Percentiles rank a stretch among this genome's conserved stretches.
phyloP scores from a whole-genome alignment of 768 basidiomycete species.

The Omphalotus guepiniiformis region DNA sequence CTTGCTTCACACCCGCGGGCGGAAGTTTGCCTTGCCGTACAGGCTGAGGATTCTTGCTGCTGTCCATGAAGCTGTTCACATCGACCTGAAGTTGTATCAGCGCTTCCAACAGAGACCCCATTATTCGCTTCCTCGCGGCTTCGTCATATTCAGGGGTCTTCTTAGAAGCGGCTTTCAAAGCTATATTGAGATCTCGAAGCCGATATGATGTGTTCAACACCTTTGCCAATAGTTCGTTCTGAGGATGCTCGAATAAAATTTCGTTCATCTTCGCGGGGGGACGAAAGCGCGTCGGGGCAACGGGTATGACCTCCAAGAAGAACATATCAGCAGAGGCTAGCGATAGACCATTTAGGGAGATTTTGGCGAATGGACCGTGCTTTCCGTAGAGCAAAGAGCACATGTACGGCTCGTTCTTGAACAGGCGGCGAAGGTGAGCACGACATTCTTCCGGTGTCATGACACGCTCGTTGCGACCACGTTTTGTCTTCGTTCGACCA shows the following conservation, averaged over 20 bases:
- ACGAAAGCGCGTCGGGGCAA: constrained; percentile 93
- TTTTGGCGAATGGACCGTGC: constrained; percentile 77
- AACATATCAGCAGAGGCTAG: constrained; percentile 90
- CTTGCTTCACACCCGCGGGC: constrained; percentile 92
- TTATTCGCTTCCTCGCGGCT: constrained; percentile 45
- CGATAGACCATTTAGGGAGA: constrained; percentile 57
- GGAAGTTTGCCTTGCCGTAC: constrained; percentile 85
- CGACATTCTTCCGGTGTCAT: constrained; percentile 90
- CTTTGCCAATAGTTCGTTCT: constrained; percentile 84
- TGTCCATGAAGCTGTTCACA: constrained; percentile 97
- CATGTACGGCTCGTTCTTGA: constrained; percentile 75
- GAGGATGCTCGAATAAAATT: constrained; percentile 91
- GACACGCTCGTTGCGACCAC: constrained; percentile 88
- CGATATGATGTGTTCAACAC: constrained; percentile 79
- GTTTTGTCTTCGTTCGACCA: constrained; percentile 68
- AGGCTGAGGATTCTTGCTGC: constrained; percentile 88
- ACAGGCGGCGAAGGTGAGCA: constrained; percentile 86
- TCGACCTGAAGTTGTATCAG: constrained; percentile 89
- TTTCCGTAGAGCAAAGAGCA: constrained; percentile 89
- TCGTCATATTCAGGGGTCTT: constrained; percentile 56
- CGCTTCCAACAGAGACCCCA: constrained; percentile 69
- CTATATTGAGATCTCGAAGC: constrained; percentile 70
- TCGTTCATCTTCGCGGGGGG: constrained; percentile 92
- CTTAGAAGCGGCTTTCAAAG: constrained; percentile 54
- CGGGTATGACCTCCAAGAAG: constrained; percentile 89